Evolutionary conservation across 345 rosid genomes (phyloP).

Genomic region (Ricinus communis): DNA sequence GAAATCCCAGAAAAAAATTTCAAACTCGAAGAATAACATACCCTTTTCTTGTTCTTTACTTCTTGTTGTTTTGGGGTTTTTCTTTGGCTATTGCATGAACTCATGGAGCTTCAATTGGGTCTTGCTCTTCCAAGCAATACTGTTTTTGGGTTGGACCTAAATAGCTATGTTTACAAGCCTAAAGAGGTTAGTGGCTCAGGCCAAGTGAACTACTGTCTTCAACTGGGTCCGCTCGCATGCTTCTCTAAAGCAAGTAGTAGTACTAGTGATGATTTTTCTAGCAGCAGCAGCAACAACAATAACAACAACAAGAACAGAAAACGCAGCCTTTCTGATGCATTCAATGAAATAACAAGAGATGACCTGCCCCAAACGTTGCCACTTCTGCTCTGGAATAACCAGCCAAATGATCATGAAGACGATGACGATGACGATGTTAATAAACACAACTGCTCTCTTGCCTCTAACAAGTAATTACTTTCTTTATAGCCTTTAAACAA

Average conservation of each 20-base stretch:
- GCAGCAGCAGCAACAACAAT: background rate
- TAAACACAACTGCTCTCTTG: constrained; percentile 2
- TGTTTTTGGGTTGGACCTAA: constrained; percentile 31
- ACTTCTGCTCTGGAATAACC: constrained; percentile 31
- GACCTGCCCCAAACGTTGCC: constrained; percentile 32
- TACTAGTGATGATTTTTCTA: background rate
- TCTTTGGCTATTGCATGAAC: background rate
- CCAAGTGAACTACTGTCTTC: background rate
- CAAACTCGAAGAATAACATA: background rate
- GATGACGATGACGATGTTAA: constrained; percentile 16
- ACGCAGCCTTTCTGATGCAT: constrained; percentile 23
- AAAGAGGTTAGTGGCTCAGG: constrained; percentile 6
- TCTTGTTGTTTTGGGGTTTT: background rate
- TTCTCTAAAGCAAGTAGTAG: background rate
- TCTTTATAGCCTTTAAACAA: background rate
- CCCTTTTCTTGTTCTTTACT: background rate
- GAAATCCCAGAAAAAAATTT: too few relatives aligned
- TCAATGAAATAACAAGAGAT: constrained; percentile 1
- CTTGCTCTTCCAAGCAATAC: constrained; percentile 36
- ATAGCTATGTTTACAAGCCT: constrained; percentile 9
- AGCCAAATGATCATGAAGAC: constrained; percentile 26
- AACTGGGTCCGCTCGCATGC: background rate
- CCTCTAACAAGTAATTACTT: constrained; percentile 22
- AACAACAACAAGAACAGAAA: constrained; percentile 10
- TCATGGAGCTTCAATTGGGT: constrained; percentile 49